These are phyloP conservation scores for Lomentospora prolificans DNA, from an alignment of 2,329 filamentous ascomycete genomes.

Conservation along the genomic window DNA sequence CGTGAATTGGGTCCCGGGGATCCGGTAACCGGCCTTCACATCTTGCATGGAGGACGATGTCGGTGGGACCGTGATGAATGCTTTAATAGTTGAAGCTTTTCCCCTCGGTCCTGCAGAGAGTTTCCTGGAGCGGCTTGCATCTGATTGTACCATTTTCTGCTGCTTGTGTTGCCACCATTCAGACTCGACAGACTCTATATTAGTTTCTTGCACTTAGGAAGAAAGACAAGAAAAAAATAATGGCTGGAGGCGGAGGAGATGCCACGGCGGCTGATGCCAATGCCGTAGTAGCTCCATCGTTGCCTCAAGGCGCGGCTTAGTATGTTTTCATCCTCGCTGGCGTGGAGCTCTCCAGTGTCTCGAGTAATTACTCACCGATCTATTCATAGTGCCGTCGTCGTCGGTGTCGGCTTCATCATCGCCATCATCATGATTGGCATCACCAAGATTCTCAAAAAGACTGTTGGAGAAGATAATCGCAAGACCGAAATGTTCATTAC, in stretches of 20 bases:
- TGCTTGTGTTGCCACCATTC: too few relatives aligned
- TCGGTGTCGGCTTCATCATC: conserved; percentile 23
- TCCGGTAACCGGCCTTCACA: background rate
- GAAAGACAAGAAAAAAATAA: background rate
- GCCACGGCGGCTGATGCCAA: background rate
- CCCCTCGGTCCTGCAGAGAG: too few relatives aligned
- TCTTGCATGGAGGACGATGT: background rate
- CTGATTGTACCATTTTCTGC: too few relatives aligned
- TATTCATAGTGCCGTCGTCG: conserved; percentile 18
- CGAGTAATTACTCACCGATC: too few relatives aligned
- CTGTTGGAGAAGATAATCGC: conserved; percentile 38
- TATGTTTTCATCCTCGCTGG: background rate
- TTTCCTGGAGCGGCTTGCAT: background rate
- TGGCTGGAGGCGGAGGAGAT: background rate
- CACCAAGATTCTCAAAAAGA: conserved; percentile 35
- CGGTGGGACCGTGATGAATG: background rate
- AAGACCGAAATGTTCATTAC: conserved; percentile 49
- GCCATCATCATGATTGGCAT: conserved; percentile 34
- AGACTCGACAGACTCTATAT: too few relatives aligned
- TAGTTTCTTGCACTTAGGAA: too few relatives aligned
- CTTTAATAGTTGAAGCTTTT: background rate
- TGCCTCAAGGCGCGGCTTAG: conserved; percentile 7
- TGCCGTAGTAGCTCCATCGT: conserved; percentile 1
- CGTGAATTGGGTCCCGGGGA: background rate
- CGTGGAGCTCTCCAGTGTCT: background rate